Evolutionary conservation across 345 rosid genomes (phyloP).

Genomic region (Populus ilicifolia): DNA sequence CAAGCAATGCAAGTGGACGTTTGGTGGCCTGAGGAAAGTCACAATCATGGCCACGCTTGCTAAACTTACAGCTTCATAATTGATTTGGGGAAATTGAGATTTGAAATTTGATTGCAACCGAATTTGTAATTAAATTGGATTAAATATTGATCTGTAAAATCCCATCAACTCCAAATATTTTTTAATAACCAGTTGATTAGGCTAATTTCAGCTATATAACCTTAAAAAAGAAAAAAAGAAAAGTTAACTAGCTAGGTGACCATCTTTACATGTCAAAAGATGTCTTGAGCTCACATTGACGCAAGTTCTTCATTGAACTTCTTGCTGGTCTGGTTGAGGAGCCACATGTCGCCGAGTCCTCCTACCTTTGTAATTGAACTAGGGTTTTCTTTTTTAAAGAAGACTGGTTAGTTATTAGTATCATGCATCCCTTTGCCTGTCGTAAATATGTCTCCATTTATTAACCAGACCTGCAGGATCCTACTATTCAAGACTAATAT

Average conservation of each 20-base stretch:
- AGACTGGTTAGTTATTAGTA: conserved; percentile 42
- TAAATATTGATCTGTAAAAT: no score
- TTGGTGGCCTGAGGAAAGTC: not conserved
- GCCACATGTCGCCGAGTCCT: conserved; percentile 73
- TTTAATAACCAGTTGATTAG: no score
- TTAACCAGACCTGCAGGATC: not conserved
- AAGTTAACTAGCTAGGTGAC: no score
- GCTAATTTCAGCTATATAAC: no score
- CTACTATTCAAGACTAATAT: not conserved
- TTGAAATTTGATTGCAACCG: no score
- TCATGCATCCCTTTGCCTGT: not conserved
- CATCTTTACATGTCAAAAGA: not conserved
- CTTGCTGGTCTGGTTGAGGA: conserved; percentile 39
- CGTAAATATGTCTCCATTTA: not conserved
- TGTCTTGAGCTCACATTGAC: conserved; percentile 6
- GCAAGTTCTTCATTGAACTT: conserved; percentile 7
- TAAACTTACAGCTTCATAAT: no score
- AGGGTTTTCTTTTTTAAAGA: conserved; percentile 62
- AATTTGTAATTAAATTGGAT: no score
- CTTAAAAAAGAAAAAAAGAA: no score
- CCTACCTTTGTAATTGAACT: conserved; percentile 51
- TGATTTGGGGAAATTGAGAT: no score
- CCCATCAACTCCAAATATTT: no score
- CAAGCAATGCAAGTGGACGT: conserved; percentile 11
- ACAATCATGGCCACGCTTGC: not conserved